Evolutionary conservation across 2,329 filamentous ascomycete genomes (phyloP), one percentile per base, ranked within the genome.

Genomic region (Phaeosphaeria sp.): DNA sequence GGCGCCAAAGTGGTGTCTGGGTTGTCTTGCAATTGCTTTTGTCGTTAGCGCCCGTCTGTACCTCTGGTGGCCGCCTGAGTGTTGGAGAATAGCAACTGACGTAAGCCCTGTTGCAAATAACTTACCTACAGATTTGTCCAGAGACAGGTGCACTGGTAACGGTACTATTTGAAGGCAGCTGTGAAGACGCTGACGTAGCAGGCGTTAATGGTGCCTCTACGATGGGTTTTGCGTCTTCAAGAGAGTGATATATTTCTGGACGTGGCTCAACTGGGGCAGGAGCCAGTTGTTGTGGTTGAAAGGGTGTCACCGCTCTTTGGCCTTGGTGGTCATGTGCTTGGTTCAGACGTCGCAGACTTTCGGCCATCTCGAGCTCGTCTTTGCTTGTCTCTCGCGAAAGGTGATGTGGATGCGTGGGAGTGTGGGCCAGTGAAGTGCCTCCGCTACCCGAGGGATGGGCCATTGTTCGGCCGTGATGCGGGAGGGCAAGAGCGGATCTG

Each of bases 11-110:
- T 22, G 95, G 95, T 47, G 95, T 99, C 75, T 90, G 89, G 52
- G 93, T 97, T 17, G 95, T 98, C 56, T 90, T 90, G 76, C 95
- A 99, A 78, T 99, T 99, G 75, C 95, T 99, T 64, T 52, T 50
- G 46, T 39, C 43, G 61, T 70, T 54, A 70, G 66, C 59, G 50
- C 51, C 30, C 47, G 30, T 54, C 23, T 50, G 22, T 54, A 57
- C 57, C 42, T 39, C 20, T 55, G 42, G 48, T 52, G 9, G 18
- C 39, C 20, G n/a, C 46, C 44, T 44, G 30, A 57, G 42, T 55
- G 46, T 33, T 61, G 23, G 23, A 36, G 53, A 11, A 44, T 44
- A 41, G 30, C 46, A 39, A 50, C 46, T 49, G 39, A 13, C 9
- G 22, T 20, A 17, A 39, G 27, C 30, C 13, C 18, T 13, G 56